Percentiles rank a stretch among this genome's conserved stretches.
Evolutionary conservation across 2,329 filamentous ascomycete species (phyloP).

Genomic region (Cladosporium sp.): DNA sequence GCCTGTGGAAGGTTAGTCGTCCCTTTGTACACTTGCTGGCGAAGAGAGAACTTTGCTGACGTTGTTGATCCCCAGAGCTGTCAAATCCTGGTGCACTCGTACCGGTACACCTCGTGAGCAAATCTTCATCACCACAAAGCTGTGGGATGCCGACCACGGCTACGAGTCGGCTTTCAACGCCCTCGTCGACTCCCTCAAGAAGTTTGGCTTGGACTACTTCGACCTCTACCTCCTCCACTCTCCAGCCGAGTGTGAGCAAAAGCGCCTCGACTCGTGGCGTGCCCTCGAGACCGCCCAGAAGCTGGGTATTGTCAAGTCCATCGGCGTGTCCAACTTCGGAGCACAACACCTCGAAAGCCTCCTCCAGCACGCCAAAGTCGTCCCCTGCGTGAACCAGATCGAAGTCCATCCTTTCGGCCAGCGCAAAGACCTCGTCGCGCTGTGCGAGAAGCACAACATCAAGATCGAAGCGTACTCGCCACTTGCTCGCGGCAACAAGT

Average conservation of each 20-base stretch:
- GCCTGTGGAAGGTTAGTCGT: conserved; percentile 40
- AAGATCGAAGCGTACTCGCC: conserved; percentile 70
- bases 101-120: conserved; percentile 39
- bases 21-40: background rate
- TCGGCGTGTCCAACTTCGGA: conserved; percentile 78
- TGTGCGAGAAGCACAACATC: conserved; percentile 55
- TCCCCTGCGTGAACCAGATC: conserved; percentile 52
- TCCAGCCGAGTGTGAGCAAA: conserved; percentile 61
- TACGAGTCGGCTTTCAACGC: conserved; percentile 35
- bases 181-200: conserved; percentile 43
- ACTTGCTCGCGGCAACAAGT: conserved; percentile 51
- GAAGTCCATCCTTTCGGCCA: conserved; percentile 47
- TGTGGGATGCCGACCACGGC: conserved; percentile 44
- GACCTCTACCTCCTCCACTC: conserved; percentile 52
- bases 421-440: conserved; percentile 39
- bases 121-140: conserved; percentile 44
- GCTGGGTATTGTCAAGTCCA: conserved; percentile 66
- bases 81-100: conserved; percentile 55
- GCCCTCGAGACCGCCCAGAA: conserved; percentile 63
- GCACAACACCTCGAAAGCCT: conserved; percentile 53
- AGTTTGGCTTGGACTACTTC: conserved; percentile 46
- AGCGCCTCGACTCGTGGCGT: conserved; percentile 60
- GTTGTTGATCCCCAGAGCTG: conserved; percentile 31
- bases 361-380: conserved; percentile 60
- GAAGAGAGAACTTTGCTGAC: background rate